Evolutionary conservation across 2,329 filamentous ascomycete species (phyloP), one percentile per base, ranked within the genome.

Genomic region (Cryphonectria carpinicola): DNA sequence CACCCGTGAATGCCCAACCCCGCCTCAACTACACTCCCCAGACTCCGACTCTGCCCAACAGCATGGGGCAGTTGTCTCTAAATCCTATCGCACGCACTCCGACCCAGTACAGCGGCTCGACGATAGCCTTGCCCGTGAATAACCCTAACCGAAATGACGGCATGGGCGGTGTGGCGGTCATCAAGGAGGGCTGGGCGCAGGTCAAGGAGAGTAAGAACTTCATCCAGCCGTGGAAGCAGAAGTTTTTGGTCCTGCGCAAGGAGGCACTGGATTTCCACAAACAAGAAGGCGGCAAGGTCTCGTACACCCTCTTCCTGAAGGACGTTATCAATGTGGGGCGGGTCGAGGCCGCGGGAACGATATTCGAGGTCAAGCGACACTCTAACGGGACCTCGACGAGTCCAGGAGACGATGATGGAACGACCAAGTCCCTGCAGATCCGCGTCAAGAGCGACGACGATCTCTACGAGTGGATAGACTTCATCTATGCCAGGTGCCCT

Each of bases 401-500:
- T 72, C 88, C 94, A 14, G 89, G 91, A 66, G 92, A 93, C 62
- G 91, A 94, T 74, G 95, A 98, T 74, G 90, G 93, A 46, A 88
- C 91, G 11, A 92, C 91, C 71, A 94, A 93, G 80, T 93, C 93
- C 4, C 89, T 98, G 67, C 94, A 96, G 74, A 96, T 97, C 80
- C 94, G 93, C 79, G 94, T 98, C 76, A 97, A 98, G 82, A 92
- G 91, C 70, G 96, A 99, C 78, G 95, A 97, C 78, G 96, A 99
- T 76, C 90, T 99, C 68, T 99, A 99, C 81, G 94, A 97, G 77
- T 99, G 96, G 96, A 97, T 98, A 77, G 96, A 99, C 81, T 93
- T 95, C 80, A 97, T 99, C 75, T 98, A 98, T 80, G 94, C 95
- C 76, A 92, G 95, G 74, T 98, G 95, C 80, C 96, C 96, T 25